Evolutionary conservation across 1,139 yeast species (phyloP).

Genomic region (Pneumocystis wakefieldiae): DNA sequence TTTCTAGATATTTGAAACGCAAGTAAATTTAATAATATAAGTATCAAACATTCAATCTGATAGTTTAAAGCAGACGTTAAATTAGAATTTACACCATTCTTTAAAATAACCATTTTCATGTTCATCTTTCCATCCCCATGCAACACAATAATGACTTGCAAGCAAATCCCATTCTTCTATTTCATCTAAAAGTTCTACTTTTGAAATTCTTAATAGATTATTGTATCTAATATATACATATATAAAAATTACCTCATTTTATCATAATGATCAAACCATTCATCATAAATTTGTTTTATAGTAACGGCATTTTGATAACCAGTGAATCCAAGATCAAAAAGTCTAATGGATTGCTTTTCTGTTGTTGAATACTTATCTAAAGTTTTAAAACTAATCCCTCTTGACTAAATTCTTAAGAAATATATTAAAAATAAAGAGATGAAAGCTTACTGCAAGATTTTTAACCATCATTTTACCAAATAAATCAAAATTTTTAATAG

Average conservation of each 20-base stretch:
- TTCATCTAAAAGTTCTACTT: conserved; percentile 73
- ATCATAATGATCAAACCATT: conserved; percentile 41
- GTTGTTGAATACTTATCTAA: conserved; percentile 37
- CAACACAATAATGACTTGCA: conserved; percentile 61
- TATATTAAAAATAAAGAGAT: not conserved
- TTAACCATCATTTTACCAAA: conserved; percentile 74
- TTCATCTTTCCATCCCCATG: conserved; percentile 17
- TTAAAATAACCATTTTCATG: not conserved
- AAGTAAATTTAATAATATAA: not conserved
- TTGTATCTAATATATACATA: not conserved
- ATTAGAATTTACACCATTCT: not conserved
- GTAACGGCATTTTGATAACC: conserved; percentile 31
- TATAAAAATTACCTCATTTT: conserved; percentile 31
- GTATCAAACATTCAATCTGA: not conserved
- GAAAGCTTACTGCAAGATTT: conserved; percentile 34
- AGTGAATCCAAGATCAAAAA: conserved; percentile 16
- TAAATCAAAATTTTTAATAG: conserved; percentile 52
- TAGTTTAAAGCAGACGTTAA: not conserved
- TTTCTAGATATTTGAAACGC: not conserved
- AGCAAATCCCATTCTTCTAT: conserved; percentile 68
- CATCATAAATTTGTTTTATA: conserved; percentile 44
- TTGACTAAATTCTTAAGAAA: conserved; percentile 16
- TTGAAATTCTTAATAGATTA: conserved; percentile 16
- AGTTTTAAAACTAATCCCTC: conserved; percentile 66
- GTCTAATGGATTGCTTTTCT: conserved; percentile 31